These are phyloP conservation scores for Saccharomycopsis sp. DNA, from an alignment of 805 yeast genomes.

Conservation along the genomic window DNA sequence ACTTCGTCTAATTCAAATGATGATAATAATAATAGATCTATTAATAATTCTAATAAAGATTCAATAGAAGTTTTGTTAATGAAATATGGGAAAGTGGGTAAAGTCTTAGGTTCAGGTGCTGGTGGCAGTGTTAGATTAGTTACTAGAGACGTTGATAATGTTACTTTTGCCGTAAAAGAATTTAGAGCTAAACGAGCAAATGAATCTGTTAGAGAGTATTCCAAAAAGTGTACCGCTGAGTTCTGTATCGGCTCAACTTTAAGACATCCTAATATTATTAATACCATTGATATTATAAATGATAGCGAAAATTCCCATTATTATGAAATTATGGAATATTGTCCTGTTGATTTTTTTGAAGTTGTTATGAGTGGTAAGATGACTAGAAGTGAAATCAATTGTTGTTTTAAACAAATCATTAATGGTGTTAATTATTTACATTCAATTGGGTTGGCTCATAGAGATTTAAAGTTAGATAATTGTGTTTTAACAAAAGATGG, in stretches of 20 bases:
- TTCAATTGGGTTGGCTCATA: conserved; percentile 69
- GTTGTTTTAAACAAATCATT: conserved; percentile 66
- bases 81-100: conserved; percentile 67
- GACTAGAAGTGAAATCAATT: conserved; percentile 73
- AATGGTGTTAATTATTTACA: conserved; percentile 69
- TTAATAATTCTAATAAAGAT: conserved; percentile 1
- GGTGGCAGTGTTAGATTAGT: conserved; percentile 78
- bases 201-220: conserved; percentile 65
- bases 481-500: conserved; percentile 72
- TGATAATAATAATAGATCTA: background rate
- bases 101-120: conserved; percentile 74
- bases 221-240: conserved; percentile 84
- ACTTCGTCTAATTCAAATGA: background rate
- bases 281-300: conserved; percentile 61
- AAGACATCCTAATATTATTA: conserved; percentile 72
- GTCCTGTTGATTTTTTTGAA: conserved; percentile 76
- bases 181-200: conserved; percentile 62
- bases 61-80: conserved; percentile 25
- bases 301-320: conserved; percentile 56
- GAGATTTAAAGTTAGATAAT: conserved; percentile 75
- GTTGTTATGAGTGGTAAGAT: conserved; percentile 80
- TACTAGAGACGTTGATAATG: conserved; percentile 56
- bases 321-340: conserved; percentile 78
- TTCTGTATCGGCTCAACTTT: conserved; percentile 77
- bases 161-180: conserved; percentile 75